These are phyloP conservation scores for Ceratocystis colombiana DNA, from an alignment of 2,329 filamentous ascomycete genomes.

Conservation along the genomic window DNA sequence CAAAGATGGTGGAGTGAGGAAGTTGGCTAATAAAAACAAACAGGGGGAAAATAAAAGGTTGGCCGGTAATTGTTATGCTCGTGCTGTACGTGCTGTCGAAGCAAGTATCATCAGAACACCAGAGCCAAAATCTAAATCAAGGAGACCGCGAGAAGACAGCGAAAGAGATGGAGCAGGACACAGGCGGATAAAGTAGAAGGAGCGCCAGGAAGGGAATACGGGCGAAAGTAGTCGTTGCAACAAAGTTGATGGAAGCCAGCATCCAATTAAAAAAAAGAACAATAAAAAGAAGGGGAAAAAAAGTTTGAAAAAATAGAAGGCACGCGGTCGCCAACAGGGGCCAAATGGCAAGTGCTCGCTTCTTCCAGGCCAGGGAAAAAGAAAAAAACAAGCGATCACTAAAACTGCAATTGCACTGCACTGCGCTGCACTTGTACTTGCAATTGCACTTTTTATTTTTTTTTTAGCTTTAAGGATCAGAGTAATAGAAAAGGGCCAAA, in stretches of 20 bases:
- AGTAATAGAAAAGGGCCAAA: neutral
- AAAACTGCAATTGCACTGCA: neutral
- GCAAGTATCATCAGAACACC: slow-evolving; percentile 1
- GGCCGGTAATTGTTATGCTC: neutral
- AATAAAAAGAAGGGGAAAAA: slow-evolving; percentile 2
- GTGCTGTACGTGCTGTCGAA: too few relatives aligned
- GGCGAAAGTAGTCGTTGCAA: slow-evolving; percentile 18
- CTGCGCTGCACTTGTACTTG: too few relatives aligned
- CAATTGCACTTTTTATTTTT: neutral
- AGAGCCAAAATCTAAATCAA: neutral
- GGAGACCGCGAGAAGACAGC: too few relatives aligned
- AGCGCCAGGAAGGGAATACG: slow-evolving; percentile 9
- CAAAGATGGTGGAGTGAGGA: neutral
- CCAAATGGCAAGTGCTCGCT: slow-evolving; percentile 1
- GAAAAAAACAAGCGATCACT: neutral
- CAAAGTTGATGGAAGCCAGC: slow-evolving; percentile 9
- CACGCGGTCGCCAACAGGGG: neutral
- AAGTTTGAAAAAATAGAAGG: neutral
- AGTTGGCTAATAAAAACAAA: neutral
- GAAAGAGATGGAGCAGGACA: too few relatives aligned
- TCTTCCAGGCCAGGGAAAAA: neutral
- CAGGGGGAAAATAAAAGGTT: neutral
- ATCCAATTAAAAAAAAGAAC: slow-evolving; percentile 11
- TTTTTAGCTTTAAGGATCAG: neutral
- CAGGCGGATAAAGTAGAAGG: slow-evolving; percentile 7